These are phyloP conservation scores for Capronia epimyces DNA, from an alignment of 2,329 filamentous ascomycete species.

Conservation along the genomic window DNA sequence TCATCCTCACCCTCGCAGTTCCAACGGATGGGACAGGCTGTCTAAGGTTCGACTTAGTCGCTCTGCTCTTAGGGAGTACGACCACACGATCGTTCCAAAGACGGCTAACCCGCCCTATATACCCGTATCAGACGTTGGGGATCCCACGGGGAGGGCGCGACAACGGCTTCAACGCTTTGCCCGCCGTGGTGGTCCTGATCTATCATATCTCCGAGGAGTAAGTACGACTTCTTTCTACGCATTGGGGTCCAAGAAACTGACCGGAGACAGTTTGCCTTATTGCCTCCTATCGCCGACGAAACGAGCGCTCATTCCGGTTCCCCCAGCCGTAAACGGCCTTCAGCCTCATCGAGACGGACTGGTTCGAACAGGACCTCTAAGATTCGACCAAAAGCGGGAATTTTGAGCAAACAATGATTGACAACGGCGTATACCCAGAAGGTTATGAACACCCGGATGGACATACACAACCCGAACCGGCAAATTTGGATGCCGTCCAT, in stretches of 20 bases:
- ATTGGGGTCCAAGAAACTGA: no score
- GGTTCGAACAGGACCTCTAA: constrained; percentile 1
- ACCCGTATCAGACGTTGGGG: neutral
- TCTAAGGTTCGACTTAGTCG: constrained; percentile 17
- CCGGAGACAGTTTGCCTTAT: constrained; percentile 13
- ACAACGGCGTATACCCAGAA: constrained; percentile 33
- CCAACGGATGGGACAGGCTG: constrained; percentile 23
- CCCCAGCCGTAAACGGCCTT: constrained; percentile 19
- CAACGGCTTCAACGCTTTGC: constrained; percentile 19
- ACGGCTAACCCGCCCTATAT: neutral
- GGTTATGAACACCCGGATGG: constrained; percentile 29
- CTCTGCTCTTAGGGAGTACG: constrained; percentile 19
- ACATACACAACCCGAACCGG: constrained; percentile 24
- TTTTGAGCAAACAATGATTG: constrained; percentile 38
- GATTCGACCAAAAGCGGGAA: constrained; percentile 14
- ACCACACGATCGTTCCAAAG: constrained; percentile 11
- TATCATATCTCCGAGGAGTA: constrained; percentile 23
- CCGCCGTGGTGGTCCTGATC: constrained; percentile 14
- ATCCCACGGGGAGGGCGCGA: neutral
- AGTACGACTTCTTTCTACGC: no score
- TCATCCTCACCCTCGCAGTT: constrained; percentile 11
- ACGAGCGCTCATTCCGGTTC: constrained; percentile 11
- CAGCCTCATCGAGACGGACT: constrained; percentile 10
- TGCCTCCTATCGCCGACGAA: neutral
- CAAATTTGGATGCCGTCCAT: constrained; percentile 32